Evolutionary conservation across 345 rosid species (phyloP).

Genomic region (Salix udensis): DNA sequence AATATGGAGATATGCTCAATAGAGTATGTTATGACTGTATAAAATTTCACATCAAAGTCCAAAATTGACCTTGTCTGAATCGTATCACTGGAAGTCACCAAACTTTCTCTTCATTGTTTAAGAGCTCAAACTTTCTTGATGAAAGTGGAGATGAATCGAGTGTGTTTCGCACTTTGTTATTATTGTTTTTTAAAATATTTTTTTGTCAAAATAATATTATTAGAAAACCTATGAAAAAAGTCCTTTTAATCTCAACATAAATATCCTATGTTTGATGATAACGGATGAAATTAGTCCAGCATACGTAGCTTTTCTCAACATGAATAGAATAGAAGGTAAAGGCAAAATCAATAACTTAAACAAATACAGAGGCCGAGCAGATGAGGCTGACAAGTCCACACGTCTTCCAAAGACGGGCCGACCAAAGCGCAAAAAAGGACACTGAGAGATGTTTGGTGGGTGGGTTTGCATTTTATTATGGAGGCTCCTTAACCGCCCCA

Average conservation of each 20-base stretch:
- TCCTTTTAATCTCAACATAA: background rate
- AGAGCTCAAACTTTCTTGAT: too few relatives aligned
- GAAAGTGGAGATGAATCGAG: too few relatives aligned
- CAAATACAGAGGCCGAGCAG: background rate
- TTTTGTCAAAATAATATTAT: too few relatives aligned
- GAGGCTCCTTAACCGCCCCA: slow-evolving; percentile 32
- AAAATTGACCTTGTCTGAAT: too few relatives aligned
- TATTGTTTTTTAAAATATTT: too few relatives aligned
- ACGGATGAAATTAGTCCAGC: background rate
- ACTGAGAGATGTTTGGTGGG: background rate
- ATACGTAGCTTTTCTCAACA: background rate
- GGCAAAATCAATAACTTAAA: background rate
- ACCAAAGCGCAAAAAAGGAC: background rate
- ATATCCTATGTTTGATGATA: background rate
- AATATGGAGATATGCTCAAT: too few relatives aligned
- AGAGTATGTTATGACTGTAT: too few relatives aligned
- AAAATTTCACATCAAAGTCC: too few relatives aligned
- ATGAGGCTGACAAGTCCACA: background rate
- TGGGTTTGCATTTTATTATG: background rate
- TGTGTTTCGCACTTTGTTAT: too few relatives aligned
- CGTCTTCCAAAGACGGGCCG: background rate
- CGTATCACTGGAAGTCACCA: too few relatives aligned
- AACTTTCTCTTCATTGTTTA: too few relatives aligned
- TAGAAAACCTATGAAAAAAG: too few relatives aligned
- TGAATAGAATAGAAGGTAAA: background rate